Percentiles rank a stretch among this genome's conserved stretches.
These are phyloP conservation scores for Leccinum rimulosum DNA, from an alignment of 768 basidiomycete genomes.

Conservation along the genomic window DNA sequence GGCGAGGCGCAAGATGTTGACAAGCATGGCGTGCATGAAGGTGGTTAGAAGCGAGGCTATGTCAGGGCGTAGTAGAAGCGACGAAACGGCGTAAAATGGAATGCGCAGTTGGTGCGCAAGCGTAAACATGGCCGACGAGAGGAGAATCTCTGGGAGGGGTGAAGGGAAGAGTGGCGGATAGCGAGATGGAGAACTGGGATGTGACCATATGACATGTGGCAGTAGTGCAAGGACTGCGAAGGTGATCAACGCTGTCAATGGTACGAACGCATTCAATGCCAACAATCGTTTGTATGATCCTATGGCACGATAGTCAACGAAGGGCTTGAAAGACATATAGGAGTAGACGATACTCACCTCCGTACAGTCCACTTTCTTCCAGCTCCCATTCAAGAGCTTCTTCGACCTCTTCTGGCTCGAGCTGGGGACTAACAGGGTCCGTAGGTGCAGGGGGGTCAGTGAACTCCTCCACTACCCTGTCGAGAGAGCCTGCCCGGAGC, in stretches of 20 bases:
- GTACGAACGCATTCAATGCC: conserved; percentile 58
- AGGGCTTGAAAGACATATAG: neutral
- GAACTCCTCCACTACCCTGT: conserved; percentile 40
- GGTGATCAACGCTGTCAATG: conserved; percentile 47
- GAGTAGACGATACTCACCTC: conserved; percentile 35
- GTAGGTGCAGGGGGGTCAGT: conserved; percentile 7
- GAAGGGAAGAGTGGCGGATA: conserved; percentile 53
- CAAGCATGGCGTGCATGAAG: conserved; percentile 47
- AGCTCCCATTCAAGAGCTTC: conserved; percentile 46
- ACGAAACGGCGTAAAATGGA: conserved; percentile 35
- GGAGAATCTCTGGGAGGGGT: conserved; percentile 63
- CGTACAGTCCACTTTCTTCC: conserved; percentile 48
- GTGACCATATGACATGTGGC: conserved; percentile 49
- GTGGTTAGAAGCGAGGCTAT: conserved; percentile 38
- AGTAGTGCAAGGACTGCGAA: conserved; percentile 51
- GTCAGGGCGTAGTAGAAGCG: conserved; percentile 24
- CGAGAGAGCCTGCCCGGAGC: conserved; percentile 26
- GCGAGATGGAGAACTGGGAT: conserved; percentile 33
- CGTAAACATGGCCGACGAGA: conserved; percentile 54
- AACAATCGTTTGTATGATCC: conserved; percentile 62
- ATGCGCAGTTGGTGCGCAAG: conserved; percentile 32
- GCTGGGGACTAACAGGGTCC: conserved; percentile 16
- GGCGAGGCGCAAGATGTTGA: conserved; percentile 53
- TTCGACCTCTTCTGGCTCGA: conserved; percentile 35
- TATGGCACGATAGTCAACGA: conserved; percentile 26